Conservation (phyloP, 306 rosid genomes). For the Gleditsia sinensis region DNA sequence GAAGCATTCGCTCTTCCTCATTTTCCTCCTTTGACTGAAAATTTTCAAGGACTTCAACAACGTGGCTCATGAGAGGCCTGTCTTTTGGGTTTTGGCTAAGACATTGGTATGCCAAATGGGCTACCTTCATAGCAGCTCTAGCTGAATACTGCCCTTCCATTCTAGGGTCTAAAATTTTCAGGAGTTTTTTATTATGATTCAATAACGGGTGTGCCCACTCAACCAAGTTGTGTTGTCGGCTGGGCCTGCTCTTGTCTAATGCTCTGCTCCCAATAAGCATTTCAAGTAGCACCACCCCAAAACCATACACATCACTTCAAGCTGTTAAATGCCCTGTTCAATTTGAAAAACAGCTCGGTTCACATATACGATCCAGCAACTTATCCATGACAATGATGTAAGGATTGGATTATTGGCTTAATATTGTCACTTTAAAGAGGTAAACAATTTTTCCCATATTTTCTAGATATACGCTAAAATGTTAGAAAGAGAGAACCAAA, state of each 20-base stretch:
- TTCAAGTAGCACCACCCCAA: conserved; percentile 92
- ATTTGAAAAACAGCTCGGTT: conserved; percentile 33
- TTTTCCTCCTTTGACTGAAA: conserved; percentile 54
- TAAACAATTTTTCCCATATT: neutral
- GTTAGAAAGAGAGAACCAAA: conserved; percentile 10
- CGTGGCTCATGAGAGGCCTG: conserved; percentile 86
- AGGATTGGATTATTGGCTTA: conserved; percentile 7
- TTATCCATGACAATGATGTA: neutral
- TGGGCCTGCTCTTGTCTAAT: conserved; percentile 89
- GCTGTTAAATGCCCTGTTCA: conserved; percentile 89
- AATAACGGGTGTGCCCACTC: conserved; percentile 93
- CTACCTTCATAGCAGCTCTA: conserved; percentile 68
- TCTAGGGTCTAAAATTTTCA: conserved; percentile 78
- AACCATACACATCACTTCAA: conserved; percentile 92
- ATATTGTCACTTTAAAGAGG: conserved; percentile 3
- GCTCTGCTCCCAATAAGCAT: conserved; percentile 89
- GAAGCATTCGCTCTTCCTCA: conserved; percentile 59
- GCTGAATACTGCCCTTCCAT: conserved; percentile 79
- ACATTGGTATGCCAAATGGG: conserved; percentile 78
- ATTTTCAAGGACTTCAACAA: conserved; percentile 71
- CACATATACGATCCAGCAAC: conserved; percentile 8
- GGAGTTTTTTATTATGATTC: conserved; percentile 76
- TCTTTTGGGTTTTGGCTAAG: conserved; percentile 95
- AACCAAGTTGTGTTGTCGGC: conserved; percentile 88
- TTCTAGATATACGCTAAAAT: neutral